phyloP scores from a whole-genome alignment of 2,329 filamentous ascomycete species.

The Penicillium hordei region DNA sequence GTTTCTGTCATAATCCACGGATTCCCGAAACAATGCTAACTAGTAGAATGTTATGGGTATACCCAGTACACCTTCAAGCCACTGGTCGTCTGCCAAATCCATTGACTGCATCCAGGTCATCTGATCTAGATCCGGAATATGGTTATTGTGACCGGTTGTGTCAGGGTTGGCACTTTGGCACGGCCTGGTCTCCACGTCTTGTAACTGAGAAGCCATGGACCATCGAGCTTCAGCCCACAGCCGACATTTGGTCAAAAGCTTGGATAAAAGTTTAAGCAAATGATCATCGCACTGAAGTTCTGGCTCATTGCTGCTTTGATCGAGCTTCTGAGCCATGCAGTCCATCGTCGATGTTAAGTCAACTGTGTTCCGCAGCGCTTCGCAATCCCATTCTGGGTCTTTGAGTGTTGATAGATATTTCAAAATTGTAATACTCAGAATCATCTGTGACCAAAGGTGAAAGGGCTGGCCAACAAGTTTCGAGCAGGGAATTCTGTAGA shows the following conservation, averaged over 20 bases:
- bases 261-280: conserved; percentile 26
- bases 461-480: conserved; percentile 35
- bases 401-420: conserved; percentile 39
- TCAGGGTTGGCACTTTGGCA: conserved; percentile 1
- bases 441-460: conserved; percentile 41
- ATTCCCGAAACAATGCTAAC: conserved; percentile 9
- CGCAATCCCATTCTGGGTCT: conserved; percentile 42
- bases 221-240: conserved; percentile 22
- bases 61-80: conserved; percentile 25
- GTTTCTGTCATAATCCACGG: too few species aligned
- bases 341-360: conserved; percentile 34
- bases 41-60: conserved; percentile 33
- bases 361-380: conserved; percentile 36
- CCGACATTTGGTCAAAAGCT: conserved; percentile 26
- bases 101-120: conserved; percentile 33
- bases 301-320: conserved; percentile 27
- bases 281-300: conserved; percentile 33
- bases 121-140: conserved; percentile 27
- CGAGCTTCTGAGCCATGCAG: conserved; percentile 30
- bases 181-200: neutral
- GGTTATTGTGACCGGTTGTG: conserved; percentile 1
- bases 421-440: conserved; percentile 36
- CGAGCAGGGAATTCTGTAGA: conserved; percentile 29
- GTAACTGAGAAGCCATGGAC: conserved; percentile 14
- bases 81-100: conserved; percentile 30